Base-by-base conservation (phyloP, 2,329 filamentous ascomycete genomes). In the Colletotrichum truncatum region DNA sequence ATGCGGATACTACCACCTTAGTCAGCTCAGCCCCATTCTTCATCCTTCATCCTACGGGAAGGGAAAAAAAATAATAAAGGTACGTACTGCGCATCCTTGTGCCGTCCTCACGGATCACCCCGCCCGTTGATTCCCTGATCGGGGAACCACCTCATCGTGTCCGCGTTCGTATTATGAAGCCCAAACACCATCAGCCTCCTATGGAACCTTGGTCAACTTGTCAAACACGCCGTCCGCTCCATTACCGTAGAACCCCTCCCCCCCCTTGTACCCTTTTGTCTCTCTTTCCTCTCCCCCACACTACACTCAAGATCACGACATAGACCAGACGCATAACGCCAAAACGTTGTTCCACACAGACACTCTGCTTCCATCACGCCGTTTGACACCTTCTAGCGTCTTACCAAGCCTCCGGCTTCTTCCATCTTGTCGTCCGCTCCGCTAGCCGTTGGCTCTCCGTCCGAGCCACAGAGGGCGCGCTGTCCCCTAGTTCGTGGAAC, bases 91-190 rank as follows among this genome's bases (percentile, higher is more conserved):
- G n/a, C n/a, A n/a, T n/a, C 30, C 25, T 14, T n/a, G 18, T 12
- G 3, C 10, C 11, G 48, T 12, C 6, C 26, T n/a, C n/a, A n/a
- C 12, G 14, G 14, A 59, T 39, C 45, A n/a, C 46, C 43, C 46
- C 60, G 54, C 36, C 26, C 10, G 30, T 32, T 11, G 6, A 7
- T 34, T 51, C 21, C 43, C 62, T 64, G 21, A 54, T 54, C 30
- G 18, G 38, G 41, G 32, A 54, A 48, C 39, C 56, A 45, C 11
- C 21, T 54, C 48, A 54, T 65, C 62, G 62, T 65, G 39, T 43
- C 48, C 48, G 46, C n/a, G 32, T 66, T 56, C 63, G 57, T 56
- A 56, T 66, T 32, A 12, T 38, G 58, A 66, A 30, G 36, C 58
- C 49, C n/a, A 52, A 43, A 32, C 57, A 26, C n/a, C 51, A n/a